Base-by-base conservation (phyloP, 441 rosid species). In the Lepidium campestre region DNA sequence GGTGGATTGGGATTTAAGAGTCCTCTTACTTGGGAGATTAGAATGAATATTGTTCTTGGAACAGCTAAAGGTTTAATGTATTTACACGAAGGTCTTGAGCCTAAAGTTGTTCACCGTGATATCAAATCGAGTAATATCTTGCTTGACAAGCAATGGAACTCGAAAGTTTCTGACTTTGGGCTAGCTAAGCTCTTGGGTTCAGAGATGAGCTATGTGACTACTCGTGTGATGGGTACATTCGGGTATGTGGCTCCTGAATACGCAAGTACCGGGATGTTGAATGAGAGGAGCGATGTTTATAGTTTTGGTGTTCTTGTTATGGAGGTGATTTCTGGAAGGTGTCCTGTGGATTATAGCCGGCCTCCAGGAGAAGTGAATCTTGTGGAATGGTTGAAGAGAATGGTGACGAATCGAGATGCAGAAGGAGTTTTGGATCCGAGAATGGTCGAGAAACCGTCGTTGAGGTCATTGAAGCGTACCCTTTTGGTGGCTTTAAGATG, bases 241-340 rank as follows among this genome's bases (percentile, higher is more conserved):
- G 97, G 98, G 25, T 93, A 90, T 65, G 98, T 93, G 50, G 97
- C 98, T 47, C 98, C 97, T 10, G 98, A 93, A 62, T 93, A 93
- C 63, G 98, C 97, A 13, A 85, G 97, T 65, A 88, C 98, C 0
- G 98, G 97, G 45, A 93, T 90, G 98, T 72, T 93, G 78, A 93
- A 90, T 50, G 98, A 93, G 81, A 88, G 88, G 61, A 93, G 96
- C 48, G 98, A 93, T 73, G 89, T 78, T 11, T 93, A 88, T 67
- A 85, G 98, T 75, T 93, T 93, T 50, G 98, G 98, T 36, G 86
- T 93, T 73, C 89, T 93, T 52, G 72, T 93, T 4, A 90, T 93
- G 98, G 96, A 93, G 76, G 75, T 90, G 56, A 81, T 93, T 23
- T 85, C 96, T 0, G 98, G 96, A 57, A 85, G 98, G 75, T 86